Evolutionary conservation across 2,329 filamentous ascomycete species (phyloP), one percentile per base, ranked within the genome.

Genomic region (Cladophialophora carrionii): DNA sequence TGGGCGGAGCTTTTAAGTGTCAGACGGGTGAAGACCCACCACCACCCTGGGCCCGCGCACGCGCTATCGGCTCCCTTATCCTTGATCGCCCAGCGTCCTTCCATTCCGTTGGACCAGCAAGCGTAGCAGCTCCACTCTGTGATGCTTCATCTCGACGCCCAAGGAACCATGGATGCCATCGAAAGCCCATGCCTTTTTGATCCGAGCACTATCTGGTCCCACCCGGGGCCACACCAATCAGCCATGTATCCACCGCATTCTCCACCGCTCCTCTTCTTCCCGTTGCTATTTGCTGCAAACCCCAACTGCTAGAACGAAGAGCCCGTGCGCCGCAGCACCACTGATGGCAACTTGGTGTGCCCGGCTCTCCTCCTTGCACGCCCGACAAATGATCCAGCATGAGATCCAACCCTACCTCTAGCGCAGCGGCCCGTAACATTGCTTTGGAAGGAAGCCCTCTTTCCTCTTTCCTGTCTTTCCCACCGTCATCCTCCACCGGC

Each of bases 351-450:
- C 57, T 51, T 60, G 57, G 41, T 37, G 46, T 51, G 57, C 46
- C 57, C 57, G 57, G 57, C 57, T 60, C 57, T 60, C 26, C 46
- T 60, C 22, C 57, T 60, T 46, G 57, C 57, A 41, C 57, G 57
- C 57, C 51, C 57, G 57, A 53, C 57, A 53, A 60, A 41, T 60
- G 57, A 60, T 60, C 57, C 57, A 60, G 57, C 48, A 60, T 52
- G 46, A 60, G 57, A 60, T 60, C 57, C 51, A 60, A 60, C 57
- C 57, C 57, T 60, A 60, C 57, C 57, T 51, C 57, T 60, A 60
- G 57, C 57, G 57, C 32, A 17, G 31, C 48, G 29, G 48, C 57
- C 57, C 57, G 57, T 60, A 46, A 60, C 57, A 51, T 53, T 60
- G 57, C 57, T 60, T 60, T 24, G 31, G 57, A 53, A 60, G 29